Conservation (phyloP, 179 eudicot genomes). For the Spergularia azorica region DNA sequence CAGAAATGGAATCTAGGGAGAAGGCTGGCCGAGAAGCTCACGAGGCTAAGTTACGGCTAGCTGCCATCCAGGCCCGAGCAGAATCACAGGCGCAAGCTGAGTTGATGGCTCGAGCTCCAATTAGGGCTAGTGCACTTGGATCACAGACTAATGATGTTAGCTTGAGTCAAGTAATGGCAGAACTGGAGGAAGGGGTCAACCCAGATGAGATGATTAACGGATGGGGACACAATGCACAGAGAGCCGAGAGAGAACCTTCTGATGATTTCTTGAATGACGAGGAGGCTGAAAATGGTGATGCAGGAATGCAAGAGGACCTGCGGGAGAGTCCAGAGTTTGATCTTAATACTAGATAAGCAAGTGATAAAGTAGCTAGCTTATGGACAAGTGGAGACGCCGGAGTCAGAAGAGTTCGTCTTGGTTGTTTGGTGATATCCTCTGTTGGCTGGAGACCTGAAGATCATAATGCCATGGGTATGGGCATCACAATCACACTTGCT, state of each 20-base stretch:
- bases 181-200: slow-evolving; percentile 53
- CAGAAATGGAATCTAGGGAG: slow-evolving; percentile 77
- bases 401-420: no score
- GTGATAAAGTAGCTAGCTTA: background rate
- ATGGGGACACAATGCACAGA: slow-evolving; percentile 66
- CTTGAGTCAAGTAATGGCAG: slow-evolving; percentile 46
- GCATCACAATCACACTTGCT: no score
- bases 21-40: slow-evolving; percentile 74
- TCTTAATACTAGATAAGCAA: slow-evolving; percentile 54
- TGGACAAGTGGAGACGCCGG: background rate
- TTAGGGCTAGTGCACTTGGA: slow-evolving; percentile 71
- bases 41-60: slow-evolving; percentile 77
- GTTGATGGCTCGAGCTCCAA: slow-evolving; percentile 69
- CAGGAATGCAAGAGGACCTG: slow-evolving; percentile 65
- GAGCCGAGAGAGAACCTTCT: slow-evolving; percentile 84
- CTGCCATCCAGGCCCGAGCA: slow-evolving; percentile 63
- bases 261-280: slow-evolving; percentile 94
- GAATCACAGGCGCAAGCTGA: slow-evolving; percentile 73
- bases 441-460: no score
- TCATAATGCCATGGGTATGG: no score
- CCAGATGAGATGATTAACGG: slow-evolving; percentile 71
- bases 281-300: slow-evolving; percentile 79
- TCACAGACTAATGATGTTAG: slow-evolving; percentile 51
- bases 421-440: no score
- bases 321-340: slow-evolving; percentile 73